Evolutionary conservation across 1,284 basidiomycete species (phyloP).

Genomic region (Cryptococcus maquisensis): DNA sequence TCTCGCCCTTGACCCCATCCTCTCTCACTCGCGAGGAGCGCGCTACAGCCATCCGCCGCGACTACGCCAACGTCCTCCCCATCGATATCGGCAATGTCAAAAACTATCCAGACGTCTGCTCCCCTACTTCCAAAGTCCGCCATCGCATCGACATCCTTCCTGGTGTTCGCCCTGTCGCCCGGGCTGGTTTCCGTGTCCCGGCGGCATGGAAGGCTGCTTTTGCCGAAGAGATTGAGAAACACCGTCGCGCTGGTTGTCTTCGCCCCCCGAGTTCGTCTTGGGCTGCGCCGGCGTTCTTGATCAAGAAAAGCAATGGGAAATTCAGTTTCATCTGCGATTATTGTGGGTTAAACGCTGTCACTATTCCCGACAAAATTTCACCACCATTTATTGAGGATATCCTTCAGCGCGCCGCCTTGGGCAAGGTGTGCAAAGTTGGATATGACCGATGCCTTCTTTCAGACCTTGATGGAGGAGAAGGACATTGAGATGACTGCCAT

Average conservation of each 20-base stretch:
- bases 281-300: not conserved
- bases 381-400: not conserved
- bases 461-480: not conserved
- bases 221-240: not conserved
- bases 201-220: not conserved
- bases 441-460: not conserved
- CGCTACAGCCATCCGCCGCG: fast-evolving
- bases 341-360: not conserved
- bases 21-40: too few relatives aligned
- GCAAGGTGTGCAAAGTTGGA: not conserved
- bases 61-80: too few relatives aligned
- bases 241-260: not conserved
- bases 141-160: not conserved
- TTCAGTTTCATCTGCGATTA: not conserved
- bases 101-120: too few relatives aligned
- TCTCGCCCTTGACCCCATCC: fast-evolving
- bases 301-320: not conserved
- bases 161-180: not conserved
- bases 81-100: too few relatives aligned
- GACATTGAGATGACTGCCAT: not conserved
- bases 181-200: not conserved
- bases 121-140: not conserved
- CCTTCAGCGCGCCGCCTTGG: not conserved
- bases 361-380: not conserved
- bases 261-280: not conserved